Evolutionary conservation across 169 alveolate species (phyloP).

Genomic region (Cryptosporidium canis): DNA sequence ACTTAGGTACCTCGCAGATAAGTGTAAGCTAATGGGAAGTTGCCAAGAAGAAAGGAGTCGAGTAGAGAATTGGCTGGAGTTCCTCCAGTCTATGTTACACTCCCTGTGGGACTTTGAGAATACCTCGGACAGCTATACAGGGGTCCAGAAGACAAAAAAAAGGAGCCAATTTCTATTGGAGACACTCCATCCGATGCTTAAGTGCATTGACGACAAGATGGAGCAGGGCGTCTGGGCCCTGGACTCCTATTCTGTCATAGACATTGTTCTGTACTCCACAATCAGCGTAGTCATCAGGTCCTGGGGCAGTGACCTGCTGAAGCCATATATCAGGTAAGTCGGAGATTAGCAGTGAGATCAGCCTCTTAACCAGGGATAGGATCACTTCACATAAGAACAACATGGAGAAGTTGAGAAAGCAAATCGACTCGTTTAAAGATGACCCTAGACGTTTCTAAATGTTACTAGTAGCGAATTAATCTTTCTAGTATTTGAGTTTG

Average conservation of each 20-base stretch:
- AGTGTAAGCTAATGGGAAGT: slow-evolving; percentile 60
- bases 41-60: neutral
- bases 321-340: slow-evolving; percentile 44
- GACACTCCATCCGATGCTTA: slow-evolving; percentile 54
- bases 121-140: neutral
- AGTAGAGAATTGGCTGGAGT: slow-evolving; percentile 65
- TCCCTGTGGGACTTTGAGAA: slow-evolving; percentile 58
- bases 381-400: slow-evolving; percentile 19
- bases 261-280: slow-evolving; percentile 40
- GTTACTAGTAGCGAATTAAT: neutral
- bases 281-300: slow-evolving; percentile 41
- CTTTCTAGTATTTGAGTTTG: neutral
- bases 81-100: slow-evolving; percentile 23
- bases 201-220: neutral
- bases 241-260: slow-evolving; percentile 1
- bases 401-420: slow-evolving; percentile 48
- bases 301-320: slow-evolving; percentile 19
- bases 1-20: slow-evolving; percentile 44
- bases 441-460: slow-evolving; percentile 59
- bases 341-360: neutral
- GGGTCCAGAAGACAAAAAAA: slow-evolving; percentile 14
- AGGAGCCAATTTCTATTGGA: slow-evolving; percentile 47
- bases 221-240: slow-evolving; percentile 42
- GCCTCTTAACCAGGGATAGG: neutral
- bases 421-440: slow-evolving; percentile 56